phyloP scores from a whole-genome alignment of 257 asterid genomes.

The Paraleonurus japonicus region DNA sequence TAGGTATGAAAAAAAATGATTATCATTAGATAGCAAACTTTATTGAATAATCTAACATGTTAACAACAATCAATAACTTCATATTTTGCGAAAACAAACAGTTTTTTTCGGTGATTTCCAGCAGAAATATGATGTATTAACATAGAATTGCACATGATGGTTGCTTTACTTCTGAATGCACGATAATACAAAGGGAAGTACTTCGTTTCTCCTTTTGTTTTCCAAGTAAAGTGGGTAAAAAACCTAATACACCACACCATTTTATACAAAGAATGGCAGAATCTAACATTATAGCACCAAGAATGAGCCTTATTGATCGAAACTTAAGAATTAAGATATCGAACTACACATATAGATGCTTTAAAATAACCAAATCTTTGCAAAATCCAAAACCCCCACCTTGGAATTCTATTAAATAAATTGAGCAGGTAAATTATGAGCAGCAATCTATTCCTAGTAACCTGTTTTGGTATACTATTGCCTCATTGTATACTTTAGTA shows the following conservation, averaged over 20 bases:
- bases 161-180: background rate
- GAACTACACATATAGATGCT: background rate
- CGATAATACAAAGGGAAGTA: background rate
- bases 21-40: background rate
- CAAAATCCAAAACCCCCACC: background rate
- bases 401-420: background rate
- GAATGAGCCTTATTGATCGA: background rate
- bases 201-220: background rate
- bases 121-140: background rate
- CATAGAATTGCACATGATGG: background rate
- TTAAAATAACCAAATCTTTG: background rate
- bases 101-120: background rate
- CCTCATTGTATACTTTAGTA: background rate
- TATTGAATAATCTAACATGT: background rate
- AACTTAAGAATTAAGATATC: background rate
- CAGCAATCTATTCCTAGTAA: background rate
- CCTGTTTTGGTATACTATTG: background rate
- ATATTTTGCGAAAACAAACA: background rate
- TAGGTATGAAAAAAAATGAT: conserved; percentile 9
- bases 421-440: no score
- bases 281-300: conserved; percentile 1
- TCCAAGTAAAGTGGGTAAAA: background rate
- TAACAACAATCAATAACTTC: background rate
- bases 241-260: background rate
- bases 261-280: background rate